Conservation (phyloP, 306 rosid species). For the Citrullus mucosospermus region DNA sequence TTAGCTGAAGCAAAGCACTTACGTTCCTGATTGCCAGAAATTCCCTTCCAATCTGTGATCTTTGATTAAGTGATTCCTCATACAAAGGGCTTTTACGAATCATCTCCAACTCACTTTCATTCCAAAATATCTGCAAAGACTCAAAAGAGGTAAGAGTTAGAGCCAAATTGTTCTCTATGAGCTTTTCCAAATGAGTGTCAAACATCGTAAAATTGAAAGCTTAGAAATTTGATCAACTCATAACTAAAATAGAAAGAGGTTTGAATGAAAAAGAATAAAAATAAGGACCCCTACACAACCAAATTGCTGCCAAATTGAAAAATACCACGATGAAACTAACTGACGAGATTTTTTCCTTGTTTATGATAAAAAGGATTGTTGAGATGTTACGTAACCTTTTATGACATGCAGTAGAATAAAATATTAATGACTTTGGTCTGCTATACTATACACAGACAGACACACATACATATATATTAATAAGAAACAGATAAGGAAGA, state of each 20-base stretch:
- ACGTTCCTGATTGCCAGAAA: constrained; percentile 35
- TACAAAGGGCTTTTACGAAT: constrained; percentile 47
- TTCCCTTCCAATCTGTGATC: constrained; percentile 45
- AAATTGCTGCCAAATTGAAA: background rate
- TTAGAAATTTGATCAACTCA: background rate
- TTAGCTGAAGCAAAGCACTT: constrained; percentile 15
- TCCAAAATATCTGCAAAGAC: constrained; percentile 57
- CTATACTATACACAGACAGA: background rate
- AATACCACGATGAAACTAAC: background rate
- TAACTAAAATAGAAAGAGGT: background rate
- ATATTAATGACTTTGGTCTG: background rate
- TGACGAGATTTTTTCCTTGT: no score
- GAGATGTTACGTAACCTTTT: background rate
- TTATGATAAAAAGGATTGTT: background rate
- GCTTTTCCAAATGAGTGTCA: background rate
- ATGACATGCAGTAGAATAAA: background rate
- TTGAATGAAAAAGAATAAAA: background rate
- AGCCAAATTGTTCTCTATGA: background rate
- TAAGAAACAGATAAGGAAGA: background rate
- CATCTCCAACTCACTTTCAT: constrained; percentile 58
- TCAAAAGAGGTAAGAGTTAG: constrained; percentile 1
- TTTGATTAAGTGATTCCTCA: constrained; percentile 46
- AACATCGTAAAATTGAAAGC: background rate
- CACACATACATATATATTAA: no score
- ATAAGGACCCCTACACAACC: background rate